Conservation (phyloP, 2,329 filamentous ascomycete genomes). For the Botryosphaeria dothidea region DNA sequence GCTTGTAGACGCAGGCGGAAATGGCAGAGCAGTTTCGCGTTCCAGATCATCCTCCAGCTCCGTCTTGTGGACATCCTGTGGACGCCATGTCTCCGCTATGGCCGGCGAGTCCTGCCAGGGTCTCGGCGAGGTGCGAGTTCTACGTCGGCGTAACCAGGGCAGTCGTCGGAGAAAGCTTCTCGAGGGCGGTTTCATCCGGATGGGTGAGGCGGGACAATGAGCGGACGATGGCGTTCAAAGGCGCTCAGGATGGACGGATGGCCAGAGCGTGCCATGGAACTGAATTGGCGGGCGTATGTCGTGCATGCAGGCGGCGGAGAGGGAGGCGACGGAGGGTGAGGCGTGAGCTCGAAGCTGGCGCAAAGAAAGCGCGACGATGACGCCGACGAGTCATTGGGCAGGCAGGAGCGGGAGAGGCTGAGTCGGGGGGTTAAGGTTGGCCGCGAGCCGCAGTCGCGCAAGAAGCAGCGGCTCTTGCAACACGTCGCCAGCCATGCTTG, state of each 20-base stretch:
- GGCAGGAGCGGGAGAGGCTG: too few relatives aligned
- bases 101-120: neutral
- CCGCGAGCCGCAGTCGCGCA: neutral
- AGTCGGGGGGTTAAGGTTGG: neutral
- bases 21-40: neutral
- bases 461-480: neutral
- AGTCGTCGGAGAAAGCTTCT: neutral
- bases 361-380: neutral
- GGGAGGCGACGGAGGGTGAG: neutral
- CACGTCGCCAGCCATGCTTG: neutral
- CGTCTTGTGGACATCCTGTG: neutral
- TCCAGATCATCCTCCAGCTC: neutral
- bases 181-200: neutral
- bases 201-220: neutral
- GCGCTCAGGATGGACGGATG: neutral
- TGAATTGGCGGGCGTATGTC: neutral
- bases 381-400: neutral
- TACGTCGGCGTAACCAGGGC: neutral
- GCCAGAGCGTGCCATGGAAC: neutral
- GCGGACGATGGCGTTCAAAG: neutral
- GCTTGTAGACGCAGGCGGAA: too few relatives aligned
- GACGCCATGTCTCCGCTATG: neutral
- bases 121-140: neutral
- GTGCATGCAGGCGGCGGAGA: neutral
- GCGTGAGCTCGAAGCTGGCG: neutral